A percentile compares a stretch with the other conserved stretches of the same genome.
Conservation (phyloP, 1,139 yeast genomes). For the Taiozyma sp. region DNA sequence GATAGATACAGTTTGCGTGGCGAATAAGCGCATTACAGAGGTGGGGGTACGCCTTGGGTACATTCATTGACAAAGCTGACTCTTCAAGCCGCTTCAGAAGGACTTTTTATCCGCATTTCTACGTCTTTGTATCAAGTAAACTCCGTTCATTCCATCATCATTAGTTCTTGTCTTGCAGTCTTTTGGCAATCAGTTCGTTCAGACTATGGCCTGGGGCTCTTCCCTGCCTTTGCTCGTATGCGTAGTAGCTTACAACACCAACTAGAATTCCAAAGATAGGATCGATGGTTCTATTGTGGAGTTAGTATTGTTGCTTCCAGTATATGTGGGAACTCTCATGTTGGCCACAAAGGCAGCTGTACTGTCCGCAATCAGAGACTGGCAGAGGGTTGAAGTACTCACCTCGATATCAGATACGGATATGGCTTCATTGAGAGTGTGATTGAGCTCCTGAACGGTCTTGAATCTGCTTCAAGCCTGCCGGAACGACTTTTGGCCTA, state of each 20-base stretch:
- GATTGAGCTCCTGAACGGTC: not conserved
- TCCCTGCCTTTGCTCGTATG: conserved; percentile 52
- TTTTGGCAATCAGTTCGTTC: conserved; percentile 42
- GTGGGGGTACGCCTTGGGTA: not conserved
- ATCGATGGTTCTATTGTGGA: conserved; percentile 35
- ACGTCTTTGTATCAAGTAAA: not conserved
- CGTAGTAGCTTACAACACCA: conserved; percentile 56
- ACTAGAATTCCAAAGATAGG: conserved; percentile 56
- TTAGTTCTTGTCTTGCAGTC: conserved; percentile 12
- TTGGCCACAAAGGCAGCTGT: not conserved
- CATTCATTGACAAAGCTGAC: no score
- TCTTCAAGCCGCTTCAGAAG: no score
- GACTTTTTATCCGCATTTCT: not conserved
- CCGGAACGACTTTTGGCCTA: no score
- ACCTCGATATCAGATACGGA: conserved; percentile 21
- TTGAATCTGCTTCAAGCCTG: not conserved
- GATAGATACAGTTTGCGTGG: no score
- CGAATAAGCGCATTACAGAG: not conserved
- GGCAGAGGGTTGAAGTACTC: conserved; percentile 1
- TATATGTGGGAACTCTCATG: not conserved
- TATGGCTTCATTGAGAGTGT: conserved; percentile 3
- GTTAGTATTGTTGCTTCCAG: not conserved
- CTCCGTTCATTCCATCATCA: not conserved
- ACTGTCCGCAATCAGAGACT: not conserved
- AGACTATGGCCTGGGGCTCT: conserved; percentile 54